Evolutionary conservation across 1,139 yeast genomes (phyloP).

Genomic region (Suzukiozyma palmioleophila): DNA sequence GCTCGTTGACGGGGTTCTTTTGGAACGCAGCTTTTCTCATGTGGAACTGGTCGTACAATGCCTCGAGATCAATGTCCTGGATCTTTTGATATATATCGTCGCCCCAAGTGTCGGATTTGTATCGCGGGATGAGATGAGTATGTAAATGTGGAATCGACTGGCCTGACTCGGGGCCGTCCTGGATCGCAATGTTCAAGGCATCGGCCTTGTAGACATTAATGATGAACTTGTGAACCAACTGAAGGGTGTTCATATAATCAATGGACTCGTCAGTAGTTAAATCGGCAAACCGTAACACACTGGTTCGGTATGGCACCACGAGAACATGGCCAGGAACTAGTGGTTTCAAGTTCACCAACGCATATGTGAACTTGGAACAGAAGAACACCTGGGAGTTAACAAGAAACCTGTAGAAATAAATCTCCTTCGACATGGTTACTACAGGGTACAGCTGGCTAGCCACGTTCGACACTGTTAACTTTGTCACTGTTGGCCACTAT

Average conservation of each 20-base stretch:
- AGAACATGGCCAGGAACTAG: constrained; percentile 87
- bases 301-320: constrained; percentile 70
- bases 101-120: constrained; percentile 57
- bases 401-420: constrained; percentile 49
- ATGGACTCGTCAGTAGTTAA: constrained; percentile 64
- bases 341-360: constrained; percentile 85
- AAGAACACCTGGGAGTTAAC: constrained; percentile 65
- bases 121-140: constrained; percentile 87
- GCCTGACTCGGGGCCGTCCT: constrained; percentile 95
- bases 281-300: constrained; percentile 60
- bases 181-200: constrained; percentile 81
- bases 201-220: constrained; percentile 68
- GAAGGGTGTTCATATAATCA: constrained; percentile 80
- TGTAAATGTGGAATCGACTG: constrained; percentile 93
- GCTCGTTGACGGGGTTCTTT: constrained; percentile 19
- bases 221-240: constrained; percentile 62
- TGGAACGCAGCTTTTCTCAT: constrained; percentile 23
- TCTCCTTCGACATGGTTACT: constrained; percentile 11
- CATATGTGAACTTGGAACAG: constrained; percentile 60
- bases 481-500: too few relatives aligned
- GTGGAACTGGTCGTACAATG: constrained; percentile 27
- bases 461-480: too few relatives aligned
- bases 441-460: too few relatives aligned
- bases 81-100: constrained; percentile 65
- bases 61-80: constrained; percentile 41